These are phyloP conservation scores for Durotheca rogersii DNA, from an alignment of 495 filamentous ascomycete species.

Conservation along the genomic window DNA sequence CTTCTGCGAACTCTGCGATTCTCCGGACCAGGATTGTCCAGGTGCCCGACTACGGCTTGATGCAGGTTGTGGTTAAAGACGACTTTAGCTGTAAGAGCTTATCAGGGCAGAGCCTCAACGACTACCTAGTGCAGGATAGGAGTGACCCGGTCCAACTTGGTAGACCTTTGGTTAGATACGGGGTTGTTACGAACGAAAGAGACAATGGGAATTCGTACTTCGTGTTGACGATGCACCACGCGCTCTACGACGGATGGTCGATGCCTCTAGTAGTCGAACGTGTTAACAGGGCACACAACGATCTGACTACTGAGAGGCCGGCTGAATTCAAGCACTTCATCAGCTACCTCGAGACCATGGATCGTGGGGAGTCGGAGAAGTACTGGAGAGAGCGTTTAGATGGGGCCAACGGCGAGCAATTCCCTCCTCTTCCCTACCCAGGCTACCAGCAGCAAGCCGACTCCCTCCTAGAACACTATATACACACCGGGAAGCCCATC, in stretches of 20 bases:
- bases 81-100: slow-evolving; percentile 49
- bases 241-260: slow-evolving; percentile 69
- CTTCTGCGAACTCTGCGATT: slow-evolving; percentile 50
- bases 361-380: slow-evolving; percentile 34
- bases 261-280: slow-evolving; percentile 57
- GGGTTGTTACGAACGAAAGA: slow-evolving; percentile 43
- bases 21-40: slow-evolving; percentile 63
- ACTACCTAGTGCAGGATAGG: slow-evolving; percentile 47
- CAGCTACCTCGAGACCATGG: slow-evolving; percentile 41
- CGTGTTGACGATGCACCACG: slow-evolving; percentile 66
- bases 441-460: slow-evolving; percentile 57
- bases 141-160: slow-evolving; percentile 56
- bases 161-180: slow-evolving; percentile 55
- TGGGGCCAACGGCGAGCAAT: slow-evolving; percentile 56
- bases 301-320: slow-evolving; percentile 43
- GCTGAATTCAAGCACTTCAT: slow-evolving; percentile 50
- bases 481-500: slow-evolving; percentile 41
- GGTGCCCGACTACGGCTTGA: slow-evolving; percentile 51
- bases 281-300: slow-evolving; percentile 46
- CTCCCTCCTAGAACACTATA: slow-evolving; percentile 52
- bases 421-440: slow-evolving; percentile 56
- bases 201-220: slow-evolving; percentile 47
- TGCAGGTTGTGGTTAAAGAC: slow-evolving; percentile 60
- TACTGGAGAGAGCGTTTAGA: slow-evolving; percentile 50
- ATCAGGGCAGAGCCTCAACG: slow-evolving; percentile 43